These are phyloP conservation scores for Biancaea sappan DNA, from an alignment of 306 rosid genomes.

Conservation along the genomic window DNA sequence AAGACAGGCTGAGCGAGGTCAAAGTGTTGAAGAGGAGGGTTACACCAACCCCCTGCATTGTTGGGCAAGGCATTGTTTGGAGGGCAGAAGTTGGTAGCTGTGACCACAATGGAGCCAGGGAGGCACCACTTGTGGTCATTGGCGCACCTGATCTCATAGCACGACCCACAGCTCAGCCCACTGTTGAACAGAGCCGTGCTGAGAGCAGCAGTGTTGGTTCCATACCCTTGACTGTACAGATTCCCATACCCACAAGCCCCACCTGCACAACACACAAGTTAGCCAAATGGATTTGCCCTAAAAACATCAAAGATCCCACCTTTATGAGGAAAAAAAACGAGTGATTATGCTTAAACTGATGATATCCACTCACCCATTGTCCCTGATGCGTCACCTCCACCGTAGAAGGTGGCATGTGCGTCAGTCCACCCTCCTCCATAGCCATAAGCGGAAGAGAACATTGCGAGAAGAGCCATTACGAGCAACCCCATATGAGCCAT, in stretches of 20 bases:
- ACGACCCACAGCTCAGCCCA: slow-evolving; percentile 93
- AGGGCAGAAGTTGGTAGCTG: slow-evolving; percentile 98
- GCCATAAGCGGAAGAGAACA: slow-evolving; percentile 57
- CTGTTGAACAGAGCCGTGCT: slow-evolving; percentile 95
- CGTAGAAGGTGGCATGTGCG: slow-evolving; percentile 97
- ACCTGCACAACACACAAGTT: slow-evolving; percentile 48
- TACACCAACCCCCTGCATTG: slow-evolving; percentile 95
- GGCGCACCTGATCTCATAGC: slow-evolving; percentile 79
- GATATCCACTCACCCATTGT: slow-evolving; percentile 80
- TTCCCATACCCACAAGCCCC: slow-evolving; percentile 99
- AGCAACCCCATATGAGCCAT: slow-evolving; percentile 57
- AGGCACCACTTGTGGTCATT: slow-evolving; percentile 76
- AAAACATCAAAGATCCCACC: not conserved
- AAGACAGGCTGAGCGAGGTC: slow-evolving; percentile 96
- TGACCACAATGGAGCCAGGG: slow-evolving; percentile 90
- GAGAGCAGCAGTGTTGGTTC: slow-evolving; percentile 96
- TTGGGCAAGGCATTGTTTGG: slow-evolving; percentile 93
- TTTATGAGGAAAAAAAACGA: not conserved
- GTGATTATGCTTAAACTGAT: not conserved
- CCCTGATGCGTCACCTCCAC: slow-evolving; percentile 98
- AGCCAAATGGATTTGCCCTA: not conserved
- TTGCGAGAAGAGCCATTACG: slow-evolving; percentile 51
- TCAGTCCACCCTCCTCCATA: slow-evolving; percentile 76
- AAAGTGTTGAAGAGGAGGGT: slow-evolving; percentile 94
- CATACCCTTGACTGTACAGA: slow-evolving; percentile 95